phyloP scores from a whole-genome alignment of 495 filamentous ascomycete species.

The Aspergillus carlsbadensis region DNA sequence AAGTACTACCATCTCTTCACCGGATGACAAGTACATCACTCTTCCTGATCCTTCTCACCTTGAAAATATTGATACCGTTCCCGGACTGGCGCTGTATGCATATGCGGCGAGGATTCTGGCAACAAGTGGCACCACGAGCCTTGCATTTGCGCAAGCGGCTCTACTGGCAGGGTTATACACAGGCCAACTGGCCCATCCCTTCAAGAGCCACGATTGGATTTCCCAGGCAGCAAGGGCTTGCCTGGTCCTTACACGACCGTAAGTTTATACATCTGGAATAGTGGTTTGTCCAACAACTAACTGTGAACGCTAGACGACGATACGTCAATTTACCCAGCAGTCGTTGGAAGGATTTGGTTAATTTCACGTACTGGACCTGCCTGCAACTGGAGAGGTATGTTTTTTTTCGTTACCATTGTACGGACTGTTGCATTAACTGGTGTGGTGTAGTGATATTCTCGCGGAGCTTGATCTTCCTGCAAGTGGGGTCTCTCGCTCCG shows the following conservation, averaged over 20 bases:
- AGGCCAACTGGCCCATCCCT: conserved; percentile 79
- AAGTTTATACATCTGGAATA: conserved; percentile 30
- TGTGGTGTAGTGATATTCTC: conserved; percentile 71
- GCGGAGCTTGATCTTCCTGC: conserved; percentile 86
- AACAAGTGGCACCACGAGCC: conserved; percentile 70
- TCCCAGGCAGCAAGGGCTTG: conserved; percentile 72
- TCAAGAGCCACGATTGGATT: conserved; percentile 91
- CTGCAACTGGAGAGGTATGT: conserved; percentile 86
- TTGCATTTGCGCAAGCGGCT: conserved; percentile 80
- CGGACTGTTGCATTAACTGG: neutral
- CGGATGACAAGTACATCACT: conserved; percentile 7
- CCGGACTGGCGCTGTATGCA: conserved; percentile 84
- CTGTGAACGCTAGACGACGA: conserved; percentile 23
- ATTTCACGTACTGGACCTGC: conserved; percentile 91
- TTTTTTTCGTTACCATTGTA: neutral
- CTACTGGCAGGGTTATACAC: conserved; percentile 86
- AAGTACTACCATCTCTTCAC: conserved; percentile 22
- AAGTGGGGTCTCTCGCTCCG: conserved; percentile 70
- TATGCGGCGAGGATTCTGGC: conserved; percentile 87
- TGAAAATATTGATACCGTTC: conserved; percentile 82
- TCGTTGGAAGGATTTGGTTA: conserved; percentile 50
- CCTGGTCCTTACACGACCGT: conserved; percentile 77
- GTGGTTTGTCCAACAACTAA: neutral
- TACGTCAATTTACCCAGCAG: conserved; percentile 34
- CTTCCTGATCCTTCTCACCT: conserved; percentile 17